Conservation (phyloP, 1,284 basidiomycete species). For the Cystobasidium sp. region DNA sequence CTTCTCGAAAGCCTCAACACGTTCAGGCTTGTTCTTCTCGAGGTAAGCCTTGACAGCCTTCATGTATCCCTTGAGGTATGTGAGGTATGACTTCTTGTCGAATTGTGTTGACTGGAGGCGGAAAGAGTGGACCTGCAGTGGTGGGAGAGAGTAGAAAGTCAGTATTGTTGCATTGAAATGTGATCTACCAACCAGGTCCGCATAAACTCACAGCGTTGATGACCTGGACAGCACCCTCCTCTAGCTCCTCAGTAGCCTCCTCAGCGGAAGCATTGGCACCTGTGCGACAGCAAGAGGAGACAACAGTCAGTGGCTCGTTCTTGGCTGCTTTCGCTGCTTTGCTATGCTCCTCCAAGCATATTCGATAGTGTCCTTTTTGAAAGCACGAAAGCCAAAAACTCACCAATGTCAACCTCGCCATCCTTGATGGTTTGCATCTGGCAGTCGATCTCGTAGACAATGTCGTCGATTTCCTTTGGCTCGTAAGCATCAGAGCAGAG, state of each 20-base stretch:
- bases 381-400: background rate
- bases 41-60: constrained; percentile 75
- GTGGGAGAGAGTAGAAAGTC: too few relatives aligned
- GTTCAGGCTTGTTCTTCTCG: constrained; percentile 65
- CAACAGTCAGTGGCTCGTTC: background rate
- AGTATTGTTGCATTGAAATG: too few relatives aligned
- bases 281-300: constrained; percentile 54
- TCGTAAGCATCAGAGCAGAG: constrained; percentile 94
- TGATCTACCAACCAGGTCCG: too few relatives aligned
- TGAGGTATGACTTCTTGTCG: constrained; percentile 87
- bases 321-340: background rate
- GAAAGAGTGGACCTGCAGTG: constrained; percentile 75
- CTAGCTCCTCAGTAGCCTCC: constrained; percentile 80
- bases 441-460: constrained; percentile 91
- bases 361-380: too few relatives aligned
- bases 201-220: constrained; percentile 75
- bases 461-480: constrained; percentile 73
- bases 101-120: constrained; percentile 81
- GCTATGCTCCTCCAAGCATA: too few relatives aligned
- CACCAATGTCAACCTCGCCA: constrained; percentile 90
- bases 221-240: constrained; percentile 74
- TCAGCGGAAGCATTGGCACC: constrained; percentile 91
- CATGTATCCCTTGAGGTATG: constrained; percentile 89
- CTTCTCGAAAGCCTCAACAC: constrained; percentile 81
- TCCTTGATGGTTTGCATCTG: constrained; percentile 72